Evolutionary conservation across 257 asterid genomes (phyloP), one percentile per base, ranked within the genome.

Genomic region (Capsicum chinense): DNA sequence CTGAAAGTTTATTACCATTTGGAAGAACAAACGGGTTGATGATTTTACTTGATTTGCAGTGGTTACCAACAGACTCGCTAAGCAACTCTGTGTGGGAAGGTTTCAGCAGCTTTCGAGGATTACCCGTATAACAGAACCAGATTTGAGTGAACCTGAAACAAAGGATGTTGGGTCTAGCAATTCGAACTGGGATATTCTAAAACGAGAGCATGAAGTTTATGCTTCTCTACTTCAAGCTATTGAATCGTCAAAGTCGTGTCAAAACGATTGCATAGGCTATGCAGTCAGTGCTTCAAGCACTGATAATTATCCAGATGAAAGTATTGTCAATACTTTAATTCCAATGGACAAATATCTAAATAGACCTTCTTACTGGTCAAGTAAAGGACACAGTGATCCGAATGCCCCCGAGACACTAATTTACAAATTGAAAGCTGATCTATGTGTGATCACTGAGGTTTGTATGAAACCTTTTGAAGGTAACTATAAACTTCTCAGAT

Each of bases 201-300:
- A 83, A 89, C 90, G 85, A 86, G 93, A 92, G 26, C 97, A 94
- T 69, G 89, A 81, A 87, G 91, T 88, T 80, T 93, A 89, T 86
- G 89, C 94, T 50, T 86, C 97, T 84, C 88, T 96, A 70, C 90
- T 85, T 87, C 91, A 87, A 73, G 92, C 93, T 85, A 89, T 93
- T 86, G 88, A 56, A 9, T 91, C 89, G 68, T 87, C 93, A 66
- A 86, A 80, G 33, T 82, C 90, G 54, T 74, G 88, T 64, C 86
- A 89, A 4, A 85, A 52, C 17, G 91, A 90, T 26, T 97, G 95
- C 94, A 88, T 97, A 81, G 85, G 69, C 60, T 84, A 88, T 60
- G 97, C 97, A 85, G 16, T 97, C 68, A 88, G 97, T 80, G 99
- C 98, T 17, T 90, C 98, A 5, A 96, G 98, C 88, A 95, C 98